Base-by-base conservation (phyloP, 257 asterid species). In the Solanum pennellii region DNA sequence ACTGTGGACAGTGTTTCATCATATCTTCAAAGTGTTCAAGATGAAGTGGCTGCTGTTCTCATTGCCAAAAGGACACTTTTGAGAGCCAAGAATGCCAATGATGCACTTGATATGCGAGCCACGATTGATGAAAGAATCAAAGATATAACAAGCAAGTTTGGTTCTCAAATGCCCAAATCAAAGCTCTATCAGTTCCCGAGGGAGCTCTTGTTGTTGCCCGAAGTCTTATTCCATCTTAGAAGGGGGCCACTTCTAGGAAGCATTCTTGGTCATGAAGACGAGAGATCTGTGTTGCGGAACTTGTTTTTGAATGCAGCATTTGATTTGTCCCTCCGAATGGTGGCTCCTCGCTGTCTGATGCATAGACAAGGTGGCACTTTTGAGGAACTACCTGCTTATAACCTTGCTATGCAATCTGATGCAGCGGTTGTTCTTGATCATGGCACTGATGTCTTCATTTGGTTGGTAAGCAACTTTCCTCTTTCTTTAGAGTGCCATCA, bases 401-500 rank as follows among this genome's bases (percentile, higher is more conserved):
- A 95, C 93, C 98, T 97, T 88, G 98, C 95, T 75, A 97, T 97
- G 99, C 99, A 97, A 89, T 94, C 99, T 84, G 99, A 95, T 92
- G 94, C 98, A 79, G 99, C 99, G 18, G 98, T 95, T 84, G 98
- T 97, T 93, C 98, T 97, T 88, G 99, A 97, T 90, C 98, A 97
- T 68, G 99, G 99, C 87, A 95, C 99, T 27, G 99, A 97, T 91
- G 95, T 97, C 91, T 97, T 97, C 93, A 94, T 97, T 92, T 97
- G 99, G 99, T 91, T 97, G 99, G 99, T 96, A 92, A 52, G 93
- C 80, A 56, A 33, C 75, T 65, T 27, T 77, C 21, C 89, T 82
- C 29, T 44, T 33, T 84, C 60, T 68, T 86, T 83, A 31, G n/a
- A 29, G 12, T 71, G 82, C 69, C 41, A 44, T 21, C 25, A 20